Percentiles rank a stretch among this genome's conserved stretches.
phyloP scores from a whole-genome alignment of 169 alveolate species.

The Plasmodium berghei region DNA sequence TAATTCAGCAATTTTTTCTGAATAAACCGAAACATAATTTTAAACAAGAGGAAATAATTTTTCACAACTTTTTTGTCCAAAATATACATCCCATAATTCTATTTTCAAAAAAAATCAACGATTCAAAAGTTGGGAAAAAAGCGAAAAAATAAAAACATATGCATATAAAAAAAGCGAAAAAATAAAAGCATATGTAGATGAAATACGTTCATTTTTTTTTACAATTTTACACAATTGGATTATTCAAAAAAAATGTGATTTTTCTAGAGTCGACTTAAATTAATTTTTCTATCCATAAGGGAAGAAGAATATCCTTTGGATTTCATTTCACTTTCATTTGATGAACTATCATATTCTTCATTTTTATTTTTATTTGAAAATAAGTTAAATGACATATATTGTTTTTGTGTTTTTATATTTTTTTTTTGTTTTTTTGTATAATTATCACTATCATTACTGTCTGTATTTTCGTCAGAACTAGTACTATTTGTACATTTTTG shows the following conservation, averaged over 20 bases:
- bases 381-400: conserved; percentile 38
- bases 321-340: conserved; percentile 6
- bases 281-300: conserved; percentile 7
- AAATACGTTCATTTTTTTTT: too few relatives aligned
- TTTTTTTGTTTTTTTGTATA: conserved; percentile 9
- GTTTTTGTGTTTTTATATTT: conserved; percentile 33
- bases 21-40: too few relatives aligned
- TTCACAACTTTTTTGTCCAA: too few relatives aligned
- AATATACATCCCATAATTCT: too few relatives aligned
- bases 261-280: neutral
- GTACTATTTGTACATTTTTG: neutral
- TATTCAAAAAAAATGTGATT: too few relatives aligned
- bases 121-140: too few relatives aligned
- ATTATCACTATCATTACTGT: neutral
- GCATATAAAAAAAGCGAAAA: too few relatives aligned
- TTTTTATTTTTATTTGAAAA: conserved; percentile 10
- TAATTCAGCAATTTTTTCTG: conserved; percentile 10
- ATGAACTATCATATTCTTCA: conserved; percentile 8
- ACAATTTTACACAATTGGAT: too few relatives aligned
- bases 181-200: too few relatives aligned
- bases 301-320: conserved; percentile 62
- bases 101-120: too few relatives aligned
- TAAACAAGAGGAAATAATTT: too few relatives aligned
- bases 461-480: neutral
- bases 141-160: too few relatives aligned